Percentiles rank a stretch among this genome's conserved stretches.
phyloP scores from a whole-genome alignment of 805 yeast genomes.

The Lipomyces lipofer region DNA sequence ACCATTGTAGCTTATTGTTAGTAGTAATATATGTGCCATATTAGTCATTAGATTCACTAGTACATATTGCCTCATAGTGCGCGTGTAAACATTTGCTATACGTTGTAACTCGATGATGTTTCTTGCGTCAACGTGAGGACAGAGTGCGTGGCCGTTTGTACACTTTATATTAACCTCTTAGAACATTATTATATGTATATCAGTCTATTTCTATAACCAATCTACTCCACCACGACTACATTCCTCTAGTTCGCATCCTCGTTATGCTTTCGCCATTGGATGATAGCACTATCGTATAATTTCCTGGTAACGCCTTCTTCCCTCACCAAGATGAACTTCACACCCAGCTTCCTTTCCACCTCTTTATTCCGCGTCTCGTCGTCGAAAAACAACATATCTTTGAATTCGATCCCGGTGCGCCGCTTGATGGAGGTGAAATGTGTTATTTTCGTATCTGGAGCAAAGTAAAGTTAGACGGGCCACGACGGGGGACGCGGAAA shows the following conservation, averaged over 20 bases:
- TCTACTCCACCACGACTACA: no score
- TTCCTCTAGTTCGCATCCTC: background rate
- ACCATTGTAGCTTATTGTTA: background rate
- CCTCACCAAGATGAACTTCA: conserved; percentile 66
- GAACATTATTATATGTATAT: no score
- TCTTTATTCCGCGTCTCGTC: conserved; percentile 79
- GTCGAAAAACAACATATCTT: conserved; percentile 67
- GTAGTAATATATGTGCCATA: no score
- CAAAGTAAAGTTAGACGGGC: no score
- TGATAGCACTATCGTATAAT: conserved; percentile 51
- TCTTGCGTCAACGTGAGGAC: no score
- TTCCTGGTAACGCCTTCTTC: conserved; percentile 60
- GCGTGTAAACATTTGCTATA: no score
- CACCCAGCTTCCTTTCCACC: conserved; percentile 64
- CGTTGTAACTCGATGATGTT: no score
- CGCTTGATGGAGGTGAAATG: conserved; percentile 56
- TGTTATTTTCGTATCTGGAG: conserved; percentile 47
- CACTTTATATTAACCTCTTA: no score
- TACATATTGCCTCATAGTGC: no score
- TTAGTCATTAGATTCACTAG: no score
- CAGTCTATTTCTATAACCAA: no score
- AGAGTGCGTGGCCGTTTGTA: no score
- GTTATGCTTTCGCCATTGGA: conserved; percentile 39
- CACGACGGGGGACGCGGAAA: background rate
- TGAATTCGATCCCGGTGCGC: conserved; percentile 48